Conservation (phyloP, 140 eudicot species). For the Senecio squalidus region DNA sequence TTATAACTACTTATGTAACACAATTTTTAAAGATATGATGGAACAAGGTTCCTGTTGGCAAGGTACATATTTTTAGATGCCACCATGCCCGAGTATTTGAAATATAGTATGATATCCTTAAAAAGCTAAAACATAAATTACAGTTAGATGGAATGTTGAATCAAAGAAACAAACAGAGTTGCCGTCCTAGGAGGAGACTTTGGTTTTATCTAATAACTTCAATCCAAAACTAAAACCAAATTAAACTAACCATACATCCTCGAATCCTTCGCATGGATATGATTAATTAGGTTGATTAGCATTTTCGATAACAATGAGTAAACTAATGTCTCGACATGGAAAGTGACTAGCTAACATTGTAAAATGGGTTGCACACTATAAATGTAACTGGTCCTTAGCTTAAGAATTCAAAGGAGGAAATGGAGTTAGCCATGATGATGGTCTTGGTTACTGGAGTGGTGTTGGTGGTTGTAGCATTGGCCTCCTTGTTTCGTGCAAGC, state of each 20-base stretch:
- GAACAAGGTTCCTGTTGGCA: too few species aligned
- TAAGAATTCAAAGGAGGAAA: not conserved
- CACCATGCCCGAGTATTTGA: too few species aligned
- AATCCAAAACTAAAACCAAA: not conserved
- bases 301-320: not conserved
- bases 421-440: slow-evolving; percentile 32
- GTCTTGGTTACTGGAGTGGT: slow-evolving; percentile 23
- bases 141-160: too few species aligned
- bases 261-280: not conserved
- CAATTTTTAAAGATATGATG: too few species aligned
- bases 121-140: too few species aligned
- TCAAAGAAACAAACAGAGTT: not conserved
- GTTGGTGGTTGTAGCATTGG: slow-evolving; percentile 8
- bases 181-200: not conserved
- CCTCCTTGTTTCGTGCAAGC: slow-evolving; percentile 23
- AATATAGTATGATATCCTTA: too few species aligned
- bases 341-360: not conserved
- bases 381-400: not conserved
- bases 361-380: not conserved
- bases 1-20: too few species aligned
- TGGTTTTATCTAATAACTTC: not conserved
- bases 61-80: too few species aligned
- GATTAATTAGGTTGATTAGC: not conserved
- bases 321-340: too few species aligned
- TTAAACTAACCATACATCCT: not conserved